A percentile compares a stretch with the other conserved stretches of the same genome.
These are phyloP conservation scores for Coemansia guatemalensis DNA, from an alignment of 192 early-diverging fungal species.

Conservation along the genomic window DNA sequence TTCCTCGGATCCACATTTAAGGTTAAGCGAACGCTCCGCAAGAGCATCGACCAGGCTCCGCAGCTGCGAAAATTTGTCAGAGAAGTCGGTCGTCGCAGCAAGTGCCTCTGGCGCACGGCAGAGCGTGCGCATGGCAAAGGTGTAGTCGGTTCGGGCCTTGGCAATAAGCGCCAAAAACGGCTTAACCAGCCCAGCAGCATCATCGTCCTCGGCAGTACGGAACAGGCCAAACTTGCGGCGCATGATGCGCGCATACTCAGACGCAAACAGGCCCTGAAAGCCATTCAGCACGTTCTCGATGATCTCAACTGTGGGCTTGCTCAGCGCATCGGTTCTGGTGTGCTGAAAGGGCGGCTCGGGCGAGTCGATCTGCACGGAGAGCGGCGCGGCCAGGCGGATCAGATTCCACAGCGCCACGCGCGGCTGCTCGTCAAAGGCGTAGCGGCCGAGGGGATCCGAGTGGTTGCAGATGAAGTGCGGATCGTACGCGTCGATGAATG, in stretches of 20 bases:
- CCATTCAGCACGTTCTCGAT: constrained; percentile 54
- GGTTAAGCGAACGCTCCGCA: constrained; percentile 19
- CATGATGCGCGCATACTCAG: constrained; percentile 61
- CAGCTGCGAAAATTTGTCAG: constrained; percentile 6
- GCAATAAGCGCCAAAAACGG: constrained; percentile 70
- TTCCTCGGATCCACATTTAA: constrained; percentile 6
- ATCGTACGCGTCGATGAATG: constrained; percentile 83
- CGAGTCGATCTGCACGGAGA: constrained; percentile 66
- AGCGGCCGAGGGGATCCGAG: constrained; percentile 74
- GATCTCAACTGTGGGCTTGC: constrained; percentile 20
- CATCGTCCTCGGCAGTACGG: constrained; percentile 38
- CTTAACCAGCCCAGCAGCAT: constrained; percentile 58
- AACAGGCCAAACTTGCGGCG: constrained; percentile 59
- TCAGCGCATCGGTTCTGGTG: constrained; percentile 8
- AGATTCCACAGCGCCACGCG: constrained; percentile 82
- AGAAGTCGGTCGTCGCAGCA: constrained; percentile 2
- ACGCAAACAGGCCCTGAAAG: constrained; percentile 53
- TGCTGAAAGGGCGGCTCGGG: constrained; percentile 9
- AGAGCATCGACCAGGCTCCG: constrained; percentile 16
- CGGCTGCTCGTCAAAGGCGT: constrained; percentile 76
- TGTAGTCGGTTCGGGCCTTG: constrained; percentile 68
- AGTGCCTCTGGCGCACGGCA: constrained; percentile 54
- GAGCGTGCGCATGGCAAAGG: constrained; percentile 70
- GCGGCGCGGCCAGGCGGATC: constrained; percentile 62
- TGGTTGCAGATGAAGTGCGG: constrained; percentile 78